These are phyloP conservation scores for Candida corydali DNA, from an alignment of 805 yeast species.

Conservation along the genomic window DNA sequence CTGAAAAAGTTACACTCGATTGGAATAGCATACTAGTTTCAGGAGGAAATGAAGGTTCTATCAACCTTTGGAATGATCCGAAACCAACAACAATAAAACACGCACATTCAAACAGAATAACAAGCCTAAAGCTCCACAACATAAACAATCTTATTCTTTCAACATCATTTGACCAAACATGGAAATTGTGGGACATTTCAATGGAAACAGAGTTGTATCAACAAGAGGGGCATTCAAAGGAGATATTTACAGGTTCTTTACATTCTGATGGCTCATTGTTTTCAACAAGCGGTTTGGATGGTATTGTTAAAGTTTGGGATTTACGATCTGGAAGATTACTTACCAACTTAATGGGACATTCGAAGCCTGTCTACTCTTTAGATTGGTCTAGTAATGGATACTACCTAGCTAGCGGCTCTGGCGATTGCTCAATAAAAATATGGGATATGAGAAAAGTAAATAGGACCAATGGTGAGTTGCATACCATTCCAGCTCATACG, in stretches of 20 bases:
- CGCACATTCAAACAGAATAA: slow-evolving; percentile 50
- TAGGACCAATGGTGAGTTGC: slow-evolving; percentile 28
- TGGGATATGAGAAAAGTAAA: slow-evolving; percentile 72
- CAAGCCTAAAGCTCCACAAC: slow-evolving; percentile 65
- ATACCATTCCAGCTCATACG: slow-evolving; percentile 69
- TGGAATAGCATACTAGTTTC: slow-evolving; percentile 24
- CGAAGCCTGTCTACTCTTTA: slow-evolving; percentile 61
- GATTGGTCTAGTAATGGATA: slow-evolving; percentile 78
- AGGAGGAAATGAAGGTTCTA: slow-evolving; percentile 38
- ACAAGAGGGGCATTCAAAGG: slow-evolving; percentile 87
- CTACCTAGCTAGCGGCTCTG: slow-evolving; percentile 77
- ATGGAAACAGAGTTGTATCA: slow-evolving; percentile 39
- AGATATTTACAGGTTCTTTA: slow-evolving; percentile 55
- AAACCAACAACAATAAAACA: slow-evolving; percentile 17
- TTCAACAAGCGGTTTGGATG: slow-evolving; percentile 78
- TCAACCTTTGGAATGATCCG: slow-evolving; percentile 26
- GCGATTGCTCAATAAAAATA: slow-evolving; percentile 71
- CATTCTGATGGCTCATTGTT: slow-evolving; percentile 77
- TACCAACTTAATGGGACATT: slow-evolving; percentile 60
- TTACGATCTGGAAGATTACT: slow-evolving; percentile 69
- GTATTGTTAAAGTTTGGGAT: slow-evolving; percentile 77
- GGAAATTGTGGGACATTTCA: slow-evolving; percentile 81
- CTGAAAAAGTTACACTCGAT: slow-evolving; percentile 65
- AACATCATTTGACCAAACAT: slow-evolving; percentile 80
- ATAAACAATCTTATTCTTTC: slow-evolving; percentile 51